A percentile compares a stretch with the other conserved stretches of the same genome.
Conservation (phyloP, 1,284 basidiomycete species). For the Fomitopsis pinicola region DNA sequence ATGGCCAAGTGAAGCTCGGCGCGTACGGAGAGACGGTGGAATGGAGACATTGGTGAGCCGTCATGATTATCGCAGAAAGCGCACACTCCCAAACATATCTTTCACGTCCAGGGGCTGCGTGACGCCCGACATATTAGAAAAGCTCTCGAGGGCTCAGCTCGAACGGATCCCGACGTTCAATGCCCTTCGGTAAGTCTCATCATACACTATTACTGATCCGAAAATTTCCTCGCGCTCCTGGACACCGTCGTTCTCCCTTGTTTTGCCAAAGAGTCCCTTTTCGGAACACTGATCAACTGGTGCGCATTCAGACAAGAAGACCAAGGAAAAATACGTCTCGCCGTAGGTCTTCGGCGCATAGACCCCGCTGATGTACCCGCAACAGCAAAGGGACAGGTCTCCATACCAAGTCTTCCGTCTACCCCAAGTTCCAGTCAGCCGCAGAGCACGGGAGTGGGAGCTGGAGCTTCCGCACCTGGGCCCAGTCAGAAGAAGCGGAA, state of each 20-base stretch:
- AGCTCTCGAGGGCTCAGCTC: slow-evolving; percentile 41
- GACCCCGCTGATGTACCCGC: slow-evolving; percentile 48
- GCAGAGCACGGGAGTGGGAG: neutral
- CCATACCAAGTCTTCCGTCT: neutral
- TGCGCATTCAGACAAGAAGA: slow-evolving; percentile 42
- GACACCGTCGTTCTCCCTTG: too few relatives aligned
- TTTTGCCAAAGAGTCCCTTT: too few relatives aligned
- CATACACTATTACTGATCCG: too few relatives aligned
- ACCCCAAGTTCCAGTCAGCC: neutral
- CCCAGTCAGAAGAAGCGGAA: slow-evolving; percentile 35
- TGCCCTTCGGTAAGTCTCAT: slow-evolving; percentile 40
- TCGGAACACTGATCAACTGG: neutral
- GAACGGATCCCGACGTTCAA: slow-evolving; percentile 46
- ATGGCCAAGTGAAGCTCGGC: slow-evolving; percentile 45
- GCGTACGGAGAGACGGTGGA: slow-evolving; percentile 58
- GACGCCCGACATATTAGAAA: slow-evolving; percentile 48
- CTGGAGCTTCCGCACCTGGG: slow-evolving; percentile 11
- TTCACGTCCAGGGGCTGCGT: slow-evolving; percentile 59
- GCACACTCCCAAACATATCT: neutral
- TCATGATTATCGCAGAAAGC: slow-evolving; percentile 1
- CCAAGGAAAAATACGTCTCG: slow-evolving; percentile 55
- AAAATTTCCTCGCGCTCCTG: too few relatives aligned
- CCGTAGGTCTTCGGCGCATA: slow-evolving; percentile 47
- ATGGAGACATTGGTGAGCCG: slow-evolving; percentile 68
- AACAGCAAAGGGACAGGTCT: slow-evolving; percentile 15